Evolutionary conservation across 2,329 filamentous ascomycete species (phyloP).

Genomic region (Exophiala aquamarina): DNA sequence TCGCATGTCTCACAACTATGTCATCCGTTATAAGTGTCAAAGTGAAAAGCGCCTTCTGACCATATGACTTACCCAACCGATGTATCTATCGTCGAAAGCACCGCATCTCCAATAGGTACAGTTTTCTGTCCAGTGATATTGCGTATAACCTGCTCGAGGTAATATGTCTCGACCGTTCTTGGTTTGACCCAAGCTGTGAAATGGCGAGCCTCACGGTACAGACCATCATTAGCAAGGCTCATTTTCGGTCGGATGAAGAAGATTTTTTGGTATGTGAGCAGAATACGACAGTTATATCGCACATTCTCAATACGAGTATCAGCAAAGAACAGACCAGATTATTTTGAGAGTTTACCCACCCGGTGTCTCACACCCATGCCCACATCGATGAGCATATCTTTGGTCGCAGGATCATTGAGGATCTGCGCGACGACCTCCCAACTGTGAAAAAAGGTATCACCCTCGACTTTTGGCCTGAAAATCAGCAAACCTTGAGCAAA

Average conservation of each 20-base stretch:
- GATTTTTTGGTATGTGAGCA: conserved; percentile 66
- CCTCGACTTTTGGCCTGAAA: conserved; percentile 24
- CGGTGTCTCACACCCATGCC: conserved; percentile 27
- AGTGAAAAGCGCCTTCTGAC: no score
- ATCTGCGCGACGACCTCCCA: conserved; percentile 65
- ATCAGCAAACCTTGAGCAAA: not conserved
- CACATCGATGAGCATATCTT: conserved; percentile 65
- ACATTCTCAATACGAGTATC: conserved; percentile 54
- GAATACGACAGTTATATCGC: conserved; percentile 66
- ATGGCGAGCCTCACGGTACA: conserved; percentile 61
- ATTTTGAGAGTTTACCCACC: not conserved
- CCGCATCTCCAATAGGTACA: conserved; percentile 68
- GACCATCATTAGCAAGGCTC: conserved; percentile 70
- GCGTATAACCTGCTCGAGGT: conserved; percentile 60
- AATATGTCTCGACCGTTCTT: conserved; percentile 61
- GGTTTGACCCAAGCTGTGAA: conserved; percentile 65
- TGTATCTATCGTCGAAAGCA: conserved; percentile 63
- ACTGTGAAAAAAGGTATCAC: conserved; percentile 58
- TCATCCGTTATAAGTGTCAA: no score
- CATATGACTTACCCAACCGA: conserved; percentile 41
- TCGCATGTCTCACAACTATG: conserved; percentile 67
- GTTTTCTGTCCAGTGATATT: conserved; percentile 56
- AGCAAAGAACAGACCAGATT: not conserved
- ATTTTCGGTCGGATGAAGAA: conserved; percentile 72
- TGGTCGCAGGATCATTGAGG: conserved; percentile 57